Evolutionary conservation across 2,329 filamentous ascomycete species (phyloP).

Genomic region (Calonectria naviculata): DNA sequence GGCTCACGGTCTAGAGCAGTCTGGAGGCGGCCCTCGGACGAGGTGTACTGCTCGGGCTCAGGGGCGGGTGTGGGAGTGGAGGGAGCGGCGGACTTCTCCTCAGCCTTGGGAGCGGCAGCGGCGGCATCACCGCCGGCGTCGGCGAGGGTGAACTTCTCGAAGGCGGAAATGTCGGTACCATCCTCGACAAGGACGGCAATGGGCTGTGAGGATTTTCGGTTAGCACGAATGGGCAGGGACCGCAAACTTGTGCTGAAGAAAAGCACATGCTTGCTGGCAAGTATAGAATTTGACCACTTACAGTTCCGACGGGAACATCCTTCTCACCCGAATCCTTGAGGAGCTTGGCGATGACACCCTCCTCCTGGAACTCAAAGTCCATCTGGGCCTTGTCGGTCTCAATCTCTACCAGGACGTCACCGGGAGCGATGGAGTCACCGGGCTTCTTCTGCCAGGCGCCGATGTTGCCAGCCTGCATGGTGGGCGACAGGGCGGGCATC

Average conservation of each 20-base stretch:
- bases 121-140: conserved; percentile 86
- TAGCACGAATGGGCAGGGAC: conserved; percentile 17
- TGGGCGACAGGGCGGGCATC: conserved; percentile 98
- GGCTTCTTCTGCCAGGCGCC: conserved; percentile 98
- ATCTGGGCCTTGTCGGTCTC: conserved; percentile 99
- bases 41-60: conserved; percentile 77
- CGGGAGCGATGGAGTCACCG: conserved; percentile 87
- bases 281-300: conserved; percentile 64
- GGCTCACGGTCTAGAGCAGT: conserved; percentile 86
- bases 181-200: conserved; percentile 97
- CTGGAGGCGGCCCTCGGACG: conserved; percentile 82
- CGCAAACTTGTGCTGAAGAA: neutral
- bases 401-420: conserved; percentile 97
- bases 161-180: conserved; percentile 85
- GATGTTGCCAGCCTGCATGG: conserved; percentile 97
- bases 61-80: conserved; percentile 54
- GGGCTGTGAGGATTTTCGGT: conserved; percentile 67
- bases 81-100: conserved; percentile 70
- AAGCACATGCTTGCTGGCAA: conserved; percentile 20
- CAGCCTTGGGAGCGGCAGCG: conserved; percentile 72
- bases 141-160: conserved; percentile 87
- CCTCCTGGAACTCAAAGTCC: conserved; percentile 99
- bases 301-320: conserved; percentile 93
- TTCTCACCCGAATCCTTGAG: conserved; percentile 93
- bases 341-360: conserved; percentile 94